These are phyloP conservation scores for Hyphopichia fennica DNA, from an alignment of 1,139 yeast species.

Conservation along the genomic window DNA sequence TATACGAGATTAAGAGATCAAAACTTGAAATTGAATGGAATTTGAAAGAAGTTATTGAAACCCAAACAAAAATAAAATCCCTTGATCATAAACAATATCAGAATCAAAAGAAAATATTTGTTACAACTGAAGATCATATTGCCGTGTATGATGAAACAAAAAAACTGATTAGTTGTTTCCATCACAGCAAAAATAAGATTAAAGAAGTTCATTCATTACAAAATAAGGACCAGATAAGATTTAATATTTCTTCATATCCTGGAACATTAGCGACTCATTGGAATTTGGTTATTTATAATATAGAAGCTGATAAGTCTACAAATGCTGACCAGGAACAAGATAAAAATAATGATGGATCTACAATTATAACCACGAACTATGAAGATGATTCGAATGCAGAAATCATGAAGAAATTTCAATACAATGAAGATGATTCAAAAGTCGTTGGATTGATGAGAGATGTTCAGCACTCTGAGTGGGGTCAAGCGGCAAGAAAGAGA, in stretches of 20 bases:
- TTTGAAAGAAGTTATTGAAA: conserved; percentile 1
- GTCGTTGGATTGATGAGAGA: conserved; percentile 10
- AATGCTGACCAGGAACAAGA: not conserved
- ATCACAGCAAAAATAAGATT: conserved; percentile 5
- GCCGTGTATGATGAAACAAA: conserved; percentile 9
- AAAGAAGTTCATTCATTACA: conserved; percentile 6
- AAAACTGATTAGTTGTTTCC: conserved; percentile 9
- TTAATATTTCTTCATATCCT: not conserved
- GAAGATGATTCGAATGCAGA: conserved; percentile 8
- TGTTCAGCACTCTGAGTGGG: conserved; percentile 11
- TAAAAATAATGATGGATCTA: not conserved
- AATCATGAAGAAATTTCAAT: conserved; percentile 8
- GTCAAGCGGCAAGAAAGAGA: conserved; percentile 8
- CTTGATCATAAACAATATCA: not conserved
- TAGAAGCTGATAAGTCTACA: not conserved
- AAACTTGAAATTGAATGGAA: conserved; percentile 3
- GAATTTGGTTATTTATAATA: not conserved
- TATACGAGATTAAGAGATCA: conserved; percentile 8
- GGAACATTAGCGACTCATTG: not conserved
- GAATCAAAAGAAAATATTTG: conserved; percentile 1
- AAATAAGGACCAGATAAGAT: not conserved
- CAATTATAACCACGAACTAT: not conserved
- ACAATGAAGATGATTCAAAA: conserved; percentile 9
- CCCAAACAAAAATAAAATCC: not conserved
- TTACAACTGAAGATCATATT: conserved; percentile 12